Conservation (phyloP, 495 filamentous ascomycete genomes). For the Podospora bellae-mahoneyi region DNA sequence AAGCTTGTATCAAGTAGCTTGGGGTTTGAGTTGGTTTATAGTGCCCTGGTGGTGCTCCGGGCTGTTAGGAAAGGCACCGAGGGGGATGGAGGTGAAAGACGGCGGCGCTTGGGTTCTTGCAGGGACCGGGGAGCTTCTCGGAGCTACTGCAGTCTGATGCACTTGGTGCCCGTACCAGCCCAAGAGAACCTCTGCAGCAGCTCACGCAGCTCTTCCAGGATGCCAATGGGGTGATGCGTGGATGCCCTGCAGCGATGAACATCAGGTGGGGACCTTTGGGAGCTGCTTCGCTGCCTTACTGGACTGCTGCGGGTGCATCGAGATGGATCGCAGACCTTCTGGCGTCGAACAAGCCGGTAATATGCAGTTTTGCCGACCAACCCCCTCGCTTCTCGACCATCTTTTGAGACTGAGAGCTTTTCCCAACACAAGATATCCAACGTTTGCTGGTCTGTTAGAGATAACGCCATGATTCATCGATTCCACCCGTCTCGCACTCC, state of each 20-base stretch:
- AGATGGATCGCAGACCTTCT: neutral
- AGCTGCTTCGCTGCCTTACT: slow-evolving; percentile 1
- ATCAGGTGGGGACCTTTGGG: neutral
- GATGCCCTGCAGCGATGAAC: neutral
- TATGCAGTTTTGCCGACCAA: neutral
- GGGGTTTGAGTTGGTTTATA: neutral
- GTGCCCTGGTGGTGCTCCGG: neutral
- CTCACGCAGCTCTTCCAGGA: neutral
- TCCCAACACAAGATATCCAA: neutral
- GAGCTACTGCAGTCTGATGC: neutral
- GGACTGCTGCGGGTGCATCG: neutral
- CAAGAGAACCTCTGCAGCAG: neutral
- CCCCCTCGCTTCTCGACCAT: neutral
- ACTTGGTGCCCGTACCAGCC: neutral
- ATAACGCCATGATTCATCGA: neutral
- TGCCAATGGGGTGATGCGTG: slow-evolving; percentile 1
- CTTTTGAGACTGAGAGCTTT: neutral
- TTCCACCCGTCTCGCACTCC: neutral
- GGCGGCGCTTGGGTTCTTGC: neutral
- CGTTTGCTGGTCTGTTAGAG: neutral
- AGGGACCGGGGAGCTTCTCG: slow-evolving; percentile 1
- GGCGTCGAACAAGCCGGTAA: neutral
- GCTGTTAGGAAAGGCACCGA: too few relatives aligned
- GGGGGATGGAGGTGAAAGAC: neutral
- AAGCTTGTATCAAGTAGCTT: neutral